phyloP scores from a whole-genome alignment of 2,329 filamentous ascomycete genomes.

The Arachnomyces sp. region DNA sequence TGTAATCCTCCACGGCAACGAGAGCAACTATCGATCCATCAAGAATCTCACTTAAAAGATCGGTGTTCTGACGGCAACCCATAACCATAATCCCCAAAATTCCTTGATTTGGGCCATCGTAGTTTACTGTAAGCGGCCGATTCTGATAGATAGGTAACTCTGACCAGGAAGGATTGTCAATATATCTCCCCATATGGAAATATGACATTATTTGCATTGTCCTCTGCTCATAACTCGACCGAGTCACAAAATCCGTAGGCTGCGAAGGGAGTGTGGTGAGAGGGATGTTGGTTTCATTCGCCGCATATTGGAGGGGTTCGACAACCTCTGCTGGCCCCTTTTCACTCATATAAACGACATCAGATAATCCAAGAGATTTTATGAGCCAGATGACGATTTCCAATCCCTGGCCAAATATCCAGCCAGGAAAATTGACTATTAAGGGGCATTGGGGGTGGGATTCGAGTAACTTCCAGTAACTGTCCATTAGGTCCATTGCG shows the following conservation, averaged over 20 bases:
- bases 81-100: slow-evolving; percentile 46
- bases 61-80: slow-evolving; percentile 40
- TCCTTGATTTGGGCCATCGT: slow-evolving; percentile 35
- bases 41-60: slow-evolving; percentile 42
- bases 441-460: slow-evolving; percentile 39
- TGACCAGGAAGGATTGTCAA: slow-evolving; percentile 35
- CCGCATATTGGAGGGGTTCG: slow-evolving; percentile 32
- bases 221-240: slow-evolving; percentile 44
- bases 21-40: slow-evolving; percentile 49
- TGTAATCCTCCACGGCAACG: slow-evolving; percentile 37
- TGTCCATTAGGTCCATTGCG: slow-evolving; percentile 43
- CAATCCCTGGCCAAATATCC: slow-evolving; percentile 46
- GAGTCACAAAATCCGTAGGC: slow-evolving; percentile 34
- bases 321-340: slow-evolving; percentile 38
- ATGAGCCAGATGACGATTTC: slow-evolving; percentile 42
- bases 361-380: slow-evolving; percentile 38
- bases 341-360: slow-evolving; percentile 47
- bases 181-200: slow-evolving; percentile 41
- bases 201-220: slow-evolving; percentile 55
- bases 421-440: slow-evolving; percentile 50
- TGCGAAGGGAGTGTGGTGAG: slow-evolving; percentile 41
- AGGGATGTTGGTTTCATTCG: slow-evolving; percentile 27
- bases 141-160: slow-evolving; percentile 37
- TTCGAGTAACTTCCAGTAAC: slow-evolving; percentile 36
- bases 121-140: slow-evolving; percentile 43